Percentiles rank a stretch among this genome's conserved stretches.
Evolutionary conservation across 495 filamentous ascomycete genomes (phyloP).

Genomic region (Coniosporium apollinis): DNA sequence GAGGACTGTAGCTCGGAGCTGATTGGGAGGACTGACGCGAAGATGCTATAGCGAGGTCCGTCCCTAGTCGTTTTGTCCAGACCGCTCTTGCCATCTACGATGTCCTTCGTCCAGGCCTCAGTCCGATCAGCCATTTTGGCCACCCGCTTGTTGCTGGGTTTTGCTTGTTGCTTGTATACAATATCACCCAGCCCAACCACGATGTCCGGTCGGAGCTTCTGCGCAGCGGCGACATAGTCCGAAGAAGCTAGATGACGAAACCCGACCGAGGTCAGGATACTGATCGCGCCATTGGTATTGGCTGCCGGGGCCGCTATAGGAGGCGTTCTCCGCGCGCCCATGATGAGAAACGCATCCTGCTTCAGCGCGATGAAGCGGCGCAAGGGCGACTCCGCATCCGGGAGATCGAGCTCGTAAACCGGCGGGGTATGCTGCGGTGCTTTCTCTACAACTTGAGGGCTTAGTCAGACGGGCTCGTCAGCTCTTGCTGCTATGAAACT

Average conservation of each 20-base stretch:
- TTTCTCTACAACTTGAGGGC: constrained; percentile 57
- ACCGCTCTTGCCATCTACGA: constrained; percentile 27
- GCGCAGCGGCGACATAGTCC: constrained; percentile 47
- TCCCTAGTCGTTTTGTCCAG: constrained; percentile 15
- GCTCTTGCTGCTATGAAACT: not conserved
- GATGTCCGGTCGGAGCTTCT: constrained; percentile 59
- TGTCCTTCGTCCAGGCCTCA: constrained; percentile 47
- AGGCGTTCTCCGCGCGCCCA: constrained; percentile 63
- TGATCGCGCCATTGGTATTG: constrained; percentile 56
- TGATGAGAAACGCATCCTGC: constrained; percentile 42
- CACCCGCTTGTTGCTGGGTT: constrained; percentile 48
- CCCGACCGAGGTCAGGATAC: constrained; percentile 68
- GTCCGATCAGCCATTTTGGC: constrained; percentile 78
- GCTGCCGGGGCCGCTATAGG: constrained; percentile 53
- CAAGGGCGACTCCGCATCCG: constrained; percentile 33
- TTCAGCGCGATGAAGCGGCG: constrained; percentile 54
- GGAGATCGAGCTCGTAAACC: constrained; percentile 25
- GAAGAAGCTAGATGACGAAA: constrained; percentile 50
- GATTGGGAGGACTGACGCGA: constrained; percentile 69
- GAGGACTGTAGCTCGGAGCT: constrained; percentile 54
- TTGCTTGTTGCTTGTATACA: constrained; percentile 31
- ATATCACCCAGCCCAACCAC: constrained; percentile 65
- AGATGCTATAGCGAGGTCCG: constrained; percentile 25
- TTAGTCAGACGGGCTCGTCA: constrained; percentile 18
- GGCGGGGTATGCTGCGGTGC: constrained; percentile 34